Evolutionary conservation across 768 basidiomycete genomes (phyloP), one percentile per base, ranked within the genome.

Genomic region (Erythrobasidium yunnanense): DNA sequence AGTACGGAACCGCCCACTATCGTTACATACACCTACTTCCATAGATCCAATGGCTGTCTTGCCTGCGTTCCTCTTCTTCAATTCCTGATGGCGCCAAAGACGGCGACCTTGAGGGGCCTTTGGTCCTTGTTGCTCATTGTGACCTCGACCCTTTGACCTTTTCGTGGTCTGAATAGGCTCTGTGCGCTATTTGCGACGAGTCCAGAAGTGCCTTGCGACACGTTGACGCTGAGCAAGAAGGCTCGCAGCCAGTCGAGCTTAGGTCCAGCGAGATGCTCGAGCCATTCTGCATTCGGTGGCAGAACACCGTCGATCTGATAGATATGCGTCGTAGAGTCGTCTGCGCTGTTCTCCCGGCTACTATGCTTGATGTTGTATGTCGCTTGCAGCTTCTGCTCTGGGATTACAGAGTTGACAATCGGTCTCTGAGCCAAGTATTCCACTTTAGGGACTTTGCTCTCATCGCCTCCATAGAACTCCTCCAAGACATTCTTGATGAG

Each of bases 121-220:
- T 79, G 79, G n/a, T 76, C 78, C 5, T 79, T 72, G 53, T 74
- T 68, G 27, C 56, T 46, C 34, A 77, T 77, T 13, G 75, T 73
- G 65, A 96, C 79, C 65, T 87, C 81, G 53, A 92, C 83, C 66
- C 83, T 85, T 78, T 97, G 93, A 8, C 83, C 82, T 18, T 74
- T 73, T 54, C 92, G 87, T 60, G 93, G 91, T 33, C 84, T 81
- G 68, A 97, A 87, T 25, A 95, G 79, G 47, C 90, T 85, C 71
- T 85, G 83, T 71, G 96, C 81, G 32, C 90, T 90, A 77, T 97
- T 96, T 71, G 88, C 84, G 71, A 95, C 78, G 77, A 90, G 91
- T 2, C 84, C 82, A 22, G 33, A 45, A 0, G 81, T 80, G 34
- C 90, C 95, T 73, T 90, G 93, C 23, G 93, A 86, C 70, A 96